Evolutionary conservation across 192 early-diverging fungal genomes (phyloP), one percentile per base, ranked within the genome.

Genomic region (Rhizoclosmatium sp.): DNA sequence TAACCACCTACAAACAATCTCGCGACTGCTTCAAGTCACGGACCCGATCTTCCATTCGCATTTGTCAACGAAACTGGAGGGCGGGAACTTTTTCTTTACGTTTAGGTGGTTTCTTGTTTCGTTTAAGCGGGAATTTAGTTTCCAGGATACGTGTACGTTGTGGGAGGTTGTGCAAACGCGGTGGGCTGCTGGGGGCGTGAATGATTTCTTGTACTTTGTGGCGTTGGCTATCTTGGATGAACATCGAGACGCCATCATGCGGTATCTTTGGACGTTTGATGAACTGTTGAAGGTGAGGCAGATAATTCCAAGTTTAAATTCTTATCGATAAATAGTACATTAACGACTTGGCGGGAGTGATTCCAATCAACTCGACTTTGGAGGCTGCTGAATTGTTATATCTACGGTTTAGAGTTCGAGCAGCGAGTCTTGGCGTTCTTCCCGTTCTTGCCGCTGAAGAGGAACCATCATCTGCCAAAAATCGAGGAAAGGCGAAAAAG

Each of bases 61-160:
- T 46, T 47, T 83, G 45, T 47, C 51, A 4, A 59, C 41, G 10
- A 16, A 42, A 19, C 60, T 64, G 19, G 82, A 76, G 16, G 62
- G 73, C 4, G 42, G 10, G 4, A 98, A 99, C 84, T 88, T 99
- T 71, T 99, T 99, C 79, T 96, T 92, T 82, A 97, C 96, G 83
- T 99, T 98, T 87, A 93, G 98, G 47, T 99, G 97, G 97, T 86
- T 99, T 31, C 80, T 99, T 49, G 91, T 98, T 31, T 94, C 93
- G 86, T 99, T 97, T 64, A 78, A 71, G 46, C 70, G 71, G 3
- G 76, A 71, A 56, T 72, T 79, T 46, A 23, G 45, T 14, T 47
- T 75, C 47, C 14, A 59, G 10, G 71, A 82, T 59, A 73, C 66
- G 19, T 82, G 94, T 83, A 72, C 85, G 56, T 82, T 99, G 39